Percentiles rank a stretch among this genome's conserved stretches.
These are phyloP conservation scores for Colletotrichum sp. DNA, from an alignment of 2,329 filamentous ascomycete species.

Conservation along the genomic window DNA sequence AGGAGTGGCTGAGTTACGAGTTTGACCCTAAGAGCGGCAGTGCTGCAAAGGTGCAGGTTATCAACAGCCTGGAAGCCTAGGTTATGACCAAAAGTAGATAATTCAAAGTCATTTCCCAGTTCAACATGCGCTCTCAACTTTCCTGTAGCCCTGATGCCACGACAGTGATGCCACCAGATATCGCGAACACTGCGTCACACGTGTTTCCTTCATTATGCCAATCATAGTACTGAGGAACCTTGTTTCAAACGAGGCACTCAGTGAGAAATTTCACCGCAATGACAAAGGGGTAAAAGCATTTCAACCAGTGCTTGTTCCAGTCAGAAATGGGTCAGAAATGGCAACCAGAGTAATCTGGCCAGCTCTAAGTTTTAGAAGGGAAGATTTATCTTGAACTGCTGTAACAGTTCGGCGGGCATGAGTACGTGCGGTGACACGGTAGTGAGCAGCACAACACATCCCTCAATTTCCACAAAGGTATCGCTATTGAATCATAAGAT, in stretches of 20 bases:
- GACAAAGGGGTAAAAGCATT: not conserved
- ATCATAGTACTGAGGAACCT: not conserved
- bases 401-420: not conserved
- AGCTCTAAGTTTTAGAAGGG: not conserved
- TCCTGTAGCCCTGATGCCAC: not conserved
- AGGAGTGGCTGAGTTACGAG: slow-evolving; percentile 84
- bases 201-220: not conserved
- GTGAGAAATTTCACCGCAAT: not conserved
- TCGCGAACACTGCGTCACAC: not conserved
- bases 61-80: slow-evolving; percentile 39
- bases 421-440: fast-evolving
- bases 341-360: not conserved
- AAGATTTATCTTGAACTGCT: not conserved
- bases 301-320: not conserved
- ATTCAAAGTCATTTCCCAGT: not conserved
- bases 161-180: not conserved
- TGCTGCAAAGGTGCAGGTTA: slow-evolving; percentile 50
- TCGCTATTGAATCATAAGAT: not conserved
- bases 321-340: fast-evolving
- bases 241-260: not conserved
- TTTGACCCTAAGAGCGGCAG: slow-evolving; percentile 68
- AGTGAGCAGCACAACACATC: not conserved
- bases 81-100: not conserved
- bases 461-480: fast-evolving
- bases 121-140: not conserved